phyloP scores from a whole-genome alignment of 768 basidiomycete species.

The Russula virescens region DNA sequence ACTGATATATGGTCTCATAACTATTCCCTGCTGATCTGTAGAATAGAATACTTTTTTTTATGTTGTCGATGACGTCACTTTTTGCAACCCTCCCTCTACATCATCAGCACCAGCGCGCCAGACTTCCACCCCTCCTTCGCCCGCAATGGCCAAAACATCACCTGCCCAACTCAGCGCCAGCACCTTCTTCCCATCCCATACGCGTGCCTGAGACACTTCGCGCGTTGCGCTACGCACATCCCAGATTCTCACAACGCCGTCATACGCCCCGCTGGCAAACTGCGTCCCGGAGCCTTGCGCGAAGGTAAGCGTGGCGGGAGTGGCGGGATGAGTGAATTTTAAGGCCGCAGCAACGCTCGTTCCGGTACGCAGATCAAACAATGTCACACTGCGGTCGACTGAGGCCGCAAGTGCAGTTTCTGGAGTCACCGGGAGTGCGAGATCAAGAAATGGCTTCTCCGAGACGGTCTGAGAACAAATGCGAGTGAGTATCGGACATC shows the following conservation, averaged over 20 bases:
- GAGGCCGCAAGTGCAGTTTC: slow-evolving; percentile 54
- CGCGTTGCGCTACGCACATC: slow-evolving; percentile 65
- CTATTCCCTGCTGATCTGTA: not conserved
- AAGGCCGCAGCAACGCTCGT: slow-evolving; percentile 33
- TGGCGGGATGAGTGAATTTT: slow-evolving; percentile 54
- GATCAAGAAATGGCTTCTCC: slow-evolving; percentile 69
- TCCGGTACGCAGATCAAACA: slow-evolving; percentile 60
- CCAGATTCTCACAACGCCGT: slow-evolving; percentile 73
- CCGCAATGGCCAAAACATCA: slow-evolving; percentile 27
- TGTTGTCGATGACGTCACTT: not conserved
- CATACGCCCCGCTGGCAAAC: slow-evolving; percentile 68
- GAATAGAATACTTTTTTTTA: slow-evolving; percentile 4
- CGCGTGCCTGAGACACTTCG: slow-evolving; percentile 58
- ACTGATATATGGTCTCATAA: not conserved
- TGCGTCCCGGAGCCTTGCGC: slow-evolving; percentile 38
- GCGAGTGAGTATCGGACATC: not conserved
- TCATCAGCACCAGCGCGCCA: slow-evolving; percentile 28
- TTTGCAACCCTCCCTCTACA: slow-evolving; percentile 22
- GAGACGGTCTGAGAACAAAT: slow-evolving; percentile 46
- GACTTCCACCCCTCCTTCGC: slow-evolving; percentile 30
- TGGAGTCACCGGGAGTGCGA: slow-evolving; percentile 42
- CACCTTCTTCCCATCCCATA: slow-evolving; percentile 53
- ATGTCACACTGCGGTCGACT: slow-evolving; percentile 65
- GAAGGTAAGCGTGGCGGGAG: slow-evolving; percentile 54
- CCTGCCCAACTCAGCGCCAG: slow-evolving; percentile 40